phyloP scores from a whole-genome alignment of 805 yeast genomes.

The Candida sanyiensis region DNA sequence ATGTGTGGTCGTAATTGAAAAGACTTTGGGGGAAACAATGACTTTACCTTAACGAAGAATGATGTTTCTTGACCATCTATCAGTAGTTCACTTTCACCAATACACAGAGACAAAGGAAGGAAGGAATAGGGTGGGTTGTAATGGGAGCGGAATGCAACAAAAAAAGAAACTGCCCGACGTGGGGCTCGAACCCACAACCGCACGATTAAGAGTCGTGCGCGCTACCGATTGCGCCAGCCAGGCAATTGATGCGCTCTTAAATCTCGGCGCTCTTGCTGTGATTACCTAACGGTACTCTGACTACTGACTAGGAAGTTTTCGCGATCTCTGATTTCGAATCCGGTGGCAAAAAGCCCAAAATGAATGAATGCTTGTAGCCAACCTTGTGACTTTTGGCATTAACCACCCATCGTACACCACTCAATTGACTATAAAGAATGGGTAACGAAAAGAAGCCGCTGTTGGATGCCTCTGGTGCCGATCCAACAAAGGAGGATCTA shows the following conservation, averaged over 20 bases:
- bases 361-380: neutral
- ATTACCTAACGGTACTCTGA: neutral
- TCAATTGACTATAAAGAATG: conserved; percentile 12
- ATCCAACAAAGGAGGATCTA: conserved; percentile 50
- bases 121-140: too few species aligned
- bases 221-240: conserved; percentile 8
- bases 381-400: neutral
- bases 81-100: too few species aligned
- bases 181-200: conserved; percentile 8
- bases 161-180: conserved; percentile 3
- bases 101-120: too few species aligned
- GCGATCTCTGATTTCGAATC: conserved; percentile 1
- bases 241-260: neutral
- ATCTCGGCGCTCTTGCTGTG: too few species aligned
- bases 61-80: too few species aligned
- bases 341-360: conserved; percentile 6
- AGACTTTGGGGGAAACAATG: too few species aligned
- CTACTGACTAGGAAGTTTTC: neutral
- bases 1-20: too few species aligned
- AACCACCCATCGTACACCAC: neutral
- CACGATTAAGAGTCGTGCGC: conserved; percentile 7
- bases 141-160: too few species aligned
- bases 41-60: too few species aligned
- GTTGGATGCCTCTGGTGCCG: conserved; percentile 65
- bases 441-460: conserved; percentile 37